Conservation (phyloP, 257 asterid species). For the Jasminum sambac region DNA sequence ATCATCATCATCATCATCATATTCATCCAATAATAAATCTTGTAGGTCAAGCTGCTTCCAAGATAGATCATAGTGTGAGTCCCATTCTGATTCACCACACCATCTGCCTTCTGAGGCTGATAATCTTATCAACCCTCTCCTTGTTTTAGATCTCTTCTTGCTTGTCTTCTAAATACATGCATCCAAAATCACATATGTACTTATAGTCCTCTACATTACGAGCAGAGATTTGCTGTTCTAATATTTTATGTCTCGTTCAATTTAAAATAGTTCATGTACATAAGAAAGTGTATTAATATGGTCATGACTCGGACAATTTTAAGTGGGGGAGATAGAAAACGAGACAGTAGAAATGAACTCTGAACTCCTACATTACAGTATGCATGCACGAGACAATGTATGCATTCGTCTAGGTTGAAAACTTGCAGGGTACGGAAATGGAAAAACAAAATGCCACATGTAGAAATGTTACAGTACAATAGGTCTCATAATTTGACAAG, state of each 20-base stretch:
- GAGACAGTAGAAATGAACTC: too few relatives aligned
- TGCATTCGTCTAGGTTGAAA: background rate
- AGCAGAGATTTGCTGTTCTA: too few relatives aligned
- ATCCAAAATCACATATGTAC: background rate
- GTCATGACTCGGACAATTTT: too few relatives aligned
- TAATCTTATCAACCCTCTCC: slow-evolving; percentile 50
- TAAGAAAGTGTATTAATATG: too few relatives aligned
- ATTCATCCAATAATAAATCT: slow-evolving; percentile 34
- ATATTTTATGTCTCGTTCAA: too few relatives aligned
- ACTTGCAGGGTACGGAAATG: too few relatives aligned
- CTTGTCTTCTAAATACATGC: slow-evolving; percentile 29
- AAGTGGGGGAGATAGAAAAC: too few relatives aligned
- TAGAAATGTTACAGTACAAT: background rate
- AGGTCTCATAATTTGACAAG: too few relatives aligned
- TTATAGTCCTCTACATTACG: too few relatives aligned
- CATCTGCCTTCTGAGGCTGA: slow-evolving; percentile 77
- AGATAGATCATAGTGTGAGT: slow-evolving; percentile 49
- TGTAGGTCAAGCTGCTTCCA: slow-evolving; percentile 55
- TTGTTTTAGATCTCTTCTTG: slow-evolving; percentile 34
- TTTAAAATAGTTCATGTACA: too few relatives aligned
- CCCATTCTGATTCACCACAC: slow-evolving; percentile 76
- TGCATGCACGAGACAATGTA: too few relatives aligned
- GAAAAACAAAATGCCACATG: background rate
- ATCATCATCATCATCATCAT: slow-evolving; percentile 17
- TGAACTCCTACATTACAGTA: too few relatives aligned